phyloP scores from a whole-genome alignment of 352 stramenopile species.

The Phytophthora sp. region DNA sequence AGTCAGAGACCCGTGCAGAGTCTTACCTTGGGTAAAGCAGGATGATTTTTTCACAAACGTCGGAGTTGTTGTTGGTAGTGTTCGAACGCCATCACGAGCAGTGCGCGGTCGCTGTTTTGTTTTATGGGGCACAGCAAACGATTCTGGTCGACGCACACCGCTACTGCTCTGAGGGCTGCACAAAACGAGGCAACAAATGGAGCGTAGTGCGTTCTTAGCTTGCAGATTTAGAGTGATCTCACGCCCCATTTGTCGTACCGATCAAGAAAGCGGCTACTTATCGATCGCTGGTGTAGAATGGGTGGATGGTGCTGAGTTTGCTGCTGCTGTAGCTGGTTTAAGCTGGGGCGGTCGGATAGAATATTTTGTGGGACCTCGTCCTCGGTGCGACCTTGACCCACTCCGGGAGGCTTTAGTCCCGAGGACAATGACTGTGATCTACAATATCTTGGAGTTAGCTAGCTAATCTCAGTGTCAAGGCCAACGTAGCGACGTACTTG shows the following conservation, averaged over 20 bases:
- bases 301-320: conserved; percentile 11
- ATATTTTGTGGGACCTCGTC: conserved; percentile 1
- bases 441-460: not conserved
- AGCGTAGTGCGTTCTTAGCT: not conserved
- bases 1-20: not conserved
- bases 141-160: conserved; percentile 43
- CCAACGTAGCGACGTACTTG: conserved; percentile 27
- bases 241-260: not conserved
- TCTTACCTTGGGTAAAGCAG: conserved; percentile 32
- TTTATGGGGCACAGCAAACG: not conserved
- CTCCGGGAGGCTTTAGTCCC: conserved; percentile 26
- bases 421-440: conserved; percentile 43
- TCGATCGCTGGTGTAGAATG: conserved; percentile 26
- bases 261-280: conserved; percentile 29
- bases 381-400: not conserved
- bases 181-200: not conserved
- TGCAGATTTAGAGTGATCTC: not conserved
- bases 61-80: conserved; percentile 9
- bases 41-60: conserved; percentile 15
- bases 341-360: conserved; percentile 2
- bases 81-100: conserved; percentile 46
- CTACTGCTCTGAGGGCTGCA: conserved; percentile 60
- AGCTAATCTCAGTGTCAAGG: not conserved
- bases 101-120: conserved; percentile 58
- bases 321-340: conserved; percentile 14